Evolutionary conservation across 2,329 filamentous ascomycete genomes (phyloP).

Genomic region (Chaetomium globosum): DNA sequence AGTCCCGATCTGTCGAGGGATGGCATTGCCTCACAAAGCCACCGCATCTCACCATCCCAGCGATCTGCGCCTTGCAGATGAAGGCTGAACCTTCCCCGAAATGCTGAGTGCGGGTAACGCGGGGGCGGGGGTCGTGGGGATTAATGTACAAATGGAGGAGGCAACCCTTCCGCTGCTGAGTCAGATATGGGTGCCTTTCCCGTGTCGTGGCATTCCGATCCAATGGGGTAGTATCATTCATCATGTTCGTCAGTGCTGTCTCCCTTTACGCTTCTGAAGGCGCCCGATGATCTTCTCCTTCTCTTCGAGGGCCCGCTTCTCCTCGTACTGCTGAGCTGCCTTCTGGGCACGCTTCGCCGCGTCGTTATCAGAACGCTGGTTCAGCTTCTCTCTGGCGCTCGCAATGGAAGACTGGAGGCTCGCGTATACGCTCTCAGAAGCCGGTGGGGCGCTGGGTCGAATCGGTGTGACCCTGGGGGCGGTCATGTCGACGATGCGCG

Average conservation of each 20-base stretch:
- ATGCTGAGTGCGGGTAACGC: not conserved
- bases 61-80: slow-evolving; percentile 21
- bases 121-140: not conserved
- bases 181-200: slow-evolving; percentile 5
- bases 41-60: slow-evolving; percentile 31
- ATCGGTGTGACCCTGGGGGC: slow-evolving; percentile 22
- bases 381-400: slow-evolving; percentile 32
- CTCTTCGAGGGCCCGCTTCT: slow-evolving; percentile 38
- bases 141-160: slow-evolving; percentile 16
- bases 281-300: slow-evolving; percentile 33
- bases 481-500: slow-evolving; percentile 38
- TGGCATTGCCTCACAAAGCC: slow-evolving; percentile 32
- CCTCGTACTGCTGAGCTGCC: slow-evolving; percentile 40
- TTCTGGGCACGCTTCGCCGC: slow-evolving; percentile 16
- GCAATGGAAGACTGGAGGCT: slow-evolving; percentile 30
- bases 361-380: slow-evolving; percentile 25
- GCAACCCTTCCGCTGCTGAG: not conserved
- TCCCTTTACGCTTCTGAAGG: slow-evolving; percentile 27
- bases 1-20: not conserved
- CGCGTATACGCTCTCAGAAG: slow-evolving; percentile 24
- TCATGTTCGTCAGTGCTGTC: slow-evolving; percentile 6
- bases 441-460: slow-evolving; percentile 2
- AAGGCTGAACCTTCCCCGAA: not conserved
- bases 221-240: slow-evolving; percentile 8
- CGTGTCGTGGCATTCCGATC: slow-evolving; percentile 14